Base-by-base conservation (phyloP, 371 early-diverging fungal genomes). In the Rhizopus stolonifer region DNA sequence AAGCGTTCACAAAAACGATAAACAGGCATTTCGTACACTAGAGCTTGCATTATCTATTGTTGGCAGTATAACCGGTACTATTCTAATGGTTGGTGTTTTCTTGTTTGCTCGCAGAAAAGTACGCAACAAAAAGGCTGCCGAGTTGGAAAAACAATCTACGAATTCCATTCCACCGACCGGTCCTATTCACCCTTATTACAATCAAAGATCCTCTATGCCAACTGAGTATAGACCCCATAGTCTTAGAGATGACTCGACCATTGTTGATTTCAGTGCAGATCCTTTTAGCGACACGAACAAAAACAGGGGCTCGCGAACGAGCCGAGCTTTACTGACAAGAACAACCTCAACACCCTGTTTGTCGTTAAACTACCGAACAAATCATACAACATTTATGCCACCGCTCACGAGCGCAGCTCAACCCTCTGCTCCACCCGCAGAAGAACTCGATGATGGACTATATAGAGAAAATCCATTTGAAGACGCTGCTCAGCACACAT, bases 361-460 rank as follows among this genome's bases (percentile, higher is more conserved):
- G 14, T 36, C 36, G n/a, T 14, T 4, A 9, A 48, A 29, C 11
- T 48, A 21, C 23, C 29, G 48, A 48, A 31, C 19, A 18, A 48
- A 48, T 22, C 48, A 48, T 15, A 43, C 45, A 3, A 18, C 31
- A 2, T 44, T 43, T 14, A 52, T 44, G 44, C 53, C 29, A 31
- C 29, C 31, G 19, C 44, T 43, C 11, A 31, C 29, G 18, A 43
- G 19, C 8, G 17, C 53, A 4, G 29, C 44, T 15, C 15, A 32
- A 21, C 53, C 53, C 10, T 52, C 53, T 13, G 53, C 53, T 8
- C 53, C 53, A n/a, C 42, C 53, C 9, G 43, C 29, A 4, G 43
- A 52, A 19, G 53, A 52, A 43, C 18, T 52, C 4, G 45, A 42
- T 9, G 44, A 29, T 10, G 4, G 7, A 7, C 31, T 29, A 4